These are phyloP conservation scores for Paramecium sonneborni DNA, from an alignment of 73 alveolate species.

Conservation along the genomic window DNA sequence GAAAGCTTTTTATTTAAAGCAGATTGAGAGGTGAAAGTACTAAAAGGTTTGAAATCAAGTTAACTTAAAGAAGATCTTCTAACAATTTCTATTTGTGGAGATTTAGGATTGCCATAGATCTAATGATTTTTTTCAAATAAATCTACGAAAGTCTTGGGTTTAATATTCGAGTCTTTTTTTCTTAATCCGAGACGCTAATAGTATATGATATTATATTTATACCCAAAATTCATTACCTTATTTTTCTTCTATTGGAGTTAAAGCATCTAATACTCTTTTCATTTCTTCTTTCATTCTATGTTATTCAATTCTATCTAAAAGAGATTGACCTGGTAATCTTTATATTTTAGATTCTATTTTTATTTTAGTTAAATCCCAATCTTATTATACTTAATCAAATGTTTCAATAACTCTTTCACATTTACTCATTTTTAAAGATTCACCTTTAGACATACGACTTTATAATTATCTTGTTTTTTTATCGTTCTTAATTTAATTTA, in stretches of 20 bases:
- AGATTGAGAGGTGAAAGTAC: neutral
- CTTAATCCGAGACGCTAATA: constrained; percentile 16
- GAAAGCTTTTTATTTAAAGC: constrained; percentile 28
- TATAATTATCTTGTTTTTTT: neutral
- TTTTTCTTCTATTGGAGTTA: neutral
- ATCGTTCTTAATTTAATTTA: neutral
- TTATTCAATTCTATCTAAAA: constrained; percentile 6
- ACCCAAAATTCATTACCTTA: constrained; percentile 53
- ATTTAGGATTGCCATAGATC: constrained; percentile 28
- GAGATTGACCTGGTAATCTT: constrained; percentile 25
- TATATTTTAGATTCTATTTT: neutral
- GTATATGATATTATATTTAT: neutral
- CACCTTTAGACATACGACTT: neutral
- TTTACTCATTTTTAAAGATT: neutral
- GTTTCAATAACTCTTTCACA: constrained; percentile 16
- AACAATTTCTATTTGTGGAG: constrained; percentile 27
- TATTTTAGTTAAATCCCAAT: neutral
- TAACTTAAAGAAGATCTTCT: neutral
- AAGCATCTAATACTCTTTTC: neutral
- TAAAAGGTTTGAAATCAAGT: neutral
- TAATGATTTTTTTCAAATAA: neutral
- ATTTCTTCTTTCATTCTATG: constrained; percentile 10
- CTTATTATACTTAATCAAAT: neutral
- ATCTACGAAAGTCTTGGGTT: neutral
- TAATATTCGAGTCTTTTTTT: neutral